Evolutionary conservation across 2,329 filamentous ascomycete genomes (phyloP), one percentile per base, ranked within the genome.

Genomic region (Fusarium fracticaudum): DNA sequence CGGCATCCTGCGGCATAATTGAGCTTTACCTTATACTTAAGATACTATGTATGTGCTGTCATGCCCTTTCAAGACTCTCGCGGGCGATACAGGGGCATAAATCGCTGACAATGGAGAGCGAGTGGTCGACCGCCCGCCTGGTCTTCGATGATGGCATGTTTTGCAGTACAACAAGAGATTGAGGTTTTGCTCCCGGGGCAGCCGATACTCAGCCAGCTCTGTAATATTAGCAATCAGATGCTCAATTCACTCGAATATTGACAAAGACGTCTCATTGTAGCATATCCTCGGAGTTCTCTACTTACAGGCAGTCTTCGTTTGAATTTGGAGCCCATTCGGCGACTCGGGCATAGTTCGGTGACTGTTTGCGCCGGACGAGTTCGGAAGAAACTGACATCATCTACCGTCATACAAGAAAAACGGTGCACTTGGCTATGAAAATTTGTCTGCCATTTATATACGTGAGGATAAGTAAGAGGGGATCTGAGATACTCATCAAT

Each of bases 291-390:
- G 60, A 31, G 14, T 64, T 50, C 24, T 50, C 29, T n/a, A 60
- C 59, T 35, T 37, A 57, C n/a, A 40, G 20, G 15, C 33, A 38
- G 69, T 35, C 3, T 60, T 35, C 22, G 17, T 44, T 26, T 38
- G 38, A 69, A 55, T 37, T 33, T 35, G 33, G 59, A 55, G 26
- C 31, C 40, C 47, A 43, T 51, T 73, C 67, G 73, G 64, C 47
- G 60, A 66, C 60, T 78, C 69, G 79, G 79, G 67, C 76, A 79
- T 80, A 79, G 77, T 74, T 81, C 79, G 79, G 79, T 69, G 61
- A 80, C 64, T 62, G 69, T 61, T 61, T 61, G 51, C 72, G 40
- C 54, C 72, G 65, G 70, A 76, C 76, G 55, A 58, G 72, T 68
- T 74, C 72, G 74, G 72, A 72, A 75, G 59, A 64, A 62, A 57